These are phyloP conservation scores for Amanita molliuscula DNA, from an alignment of 768 basidiomycete genomes.

Conservation along the genomic window DNA sequence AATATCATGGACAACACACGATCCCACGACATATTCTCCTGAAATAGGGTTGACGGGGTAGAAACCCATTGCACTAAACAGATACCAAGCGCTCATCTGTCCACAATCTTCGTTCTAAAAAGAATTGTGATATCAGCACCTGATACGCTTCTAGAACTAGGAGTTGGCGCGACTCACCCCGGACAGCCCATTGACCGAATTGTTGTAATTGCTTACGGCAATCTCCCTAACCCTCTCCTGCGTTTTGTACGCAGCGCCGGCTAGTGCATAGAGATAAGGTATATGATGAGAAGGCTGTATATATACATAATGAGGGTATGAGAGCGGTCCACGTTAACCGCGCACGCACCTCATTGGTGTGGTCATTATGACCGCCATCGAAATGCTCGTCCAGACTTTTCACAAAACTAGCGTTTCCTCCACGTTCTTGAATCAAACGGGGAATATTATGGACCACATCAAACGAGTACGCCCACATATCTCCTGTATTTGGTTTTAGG, in stretches of 20 bases:
- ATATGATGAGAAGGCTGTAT: slow-evolving; percentile 75
- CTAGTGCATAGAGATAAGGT: slow-evolving; percentile 70
- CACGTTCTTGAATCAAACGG: slow-evolving; percentile 48
- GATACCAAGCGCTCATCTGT: slow-evolving; percentile 86
- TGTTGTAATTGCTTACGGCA: slow-evolving; percentile 53
- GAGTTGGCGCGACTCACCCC: slow-evolving; percentile 34
- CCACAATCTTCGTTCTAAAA: slow-evolving; percentile 80
- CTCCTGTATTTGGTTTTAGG: slow-evolving; percentile 18
- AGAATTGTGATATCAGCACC: not conserved
- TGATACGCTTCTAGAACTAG: too few relatives aligned
- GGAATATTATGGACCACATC: slow-evolving; percentile 67
- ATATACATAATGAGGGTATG: not conserved
- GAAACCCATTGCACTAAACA: slow-evolving; percentile 76
- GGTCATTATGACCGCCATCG: slow-evolving; percentile 63
- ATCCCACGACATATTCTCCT: slow-evolving; percentile 65
- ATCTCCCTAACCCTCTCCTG: slow-evolving; percentile 66
- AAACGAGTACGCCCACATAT: slow-evolving; percentile 63
- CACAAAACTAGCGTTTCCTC: slow-evolving; percentile 59
- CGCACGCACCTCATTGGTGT: slow-evolving; percentile 61
- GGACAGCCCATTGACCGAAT: slow-evolving; percentile 57
- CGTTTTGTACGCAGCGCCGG: slow-evolving; percentile 58
- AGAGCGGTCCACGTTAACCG: not conserved
- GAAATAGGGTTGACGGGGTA: slow-evolving; percentile 81
- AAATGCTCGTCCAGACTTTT: slow-evolving; percentile 53
- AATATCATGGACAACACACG: slow-evolving; percentile 28